Conservation (phyloP, 2,329 filamentous ascomycete species). For the Xylaria sp. region DNA sequence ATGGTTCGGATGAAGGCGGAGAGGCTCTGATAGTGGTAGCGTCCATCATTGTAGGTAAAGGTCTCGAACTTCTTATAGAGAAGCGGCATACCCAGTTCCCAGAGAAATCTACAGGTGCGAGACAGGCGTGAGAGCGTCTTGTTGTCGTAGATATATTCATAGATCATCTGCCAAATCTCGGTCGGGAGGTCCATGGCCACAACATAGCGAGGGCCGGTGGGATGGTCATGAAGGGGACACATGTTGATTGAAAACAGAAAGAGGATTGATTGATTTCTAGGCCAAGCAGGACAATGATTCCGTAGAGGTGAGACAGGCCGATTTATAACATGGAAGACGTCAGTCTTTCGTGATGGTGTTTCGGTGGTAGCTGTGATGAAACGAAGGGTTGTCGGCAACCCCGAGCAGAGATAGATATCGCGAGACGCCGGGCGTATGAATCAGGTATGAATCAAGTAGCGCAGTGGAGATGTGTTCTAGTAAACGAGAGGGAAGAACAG, state of each 20-base stretch:
- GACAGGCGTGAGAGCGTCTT: conserved; percentile 15
- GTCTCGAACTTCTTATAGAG: conserved; percentile 20
- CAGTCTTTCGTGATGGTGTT: background rate
- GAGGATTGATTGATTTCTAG: background rate
- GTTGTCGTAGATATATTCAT: conserved; percentile 18
- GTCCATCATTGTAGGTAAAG: conserved; percentile 10
- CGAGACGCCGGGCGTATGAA: too few species aligned
- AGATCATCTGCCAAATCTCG: conserved; percentile 22
- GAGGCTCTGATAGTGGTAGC: conserved; percentile 16
- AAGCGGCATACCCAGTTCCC: conserved; percentile 18
- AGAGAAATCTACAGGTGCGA: conserved; percentile 19
- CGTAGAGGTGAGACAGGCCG: background rate
- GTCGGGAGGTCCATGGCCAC: conserved; percentile 19
- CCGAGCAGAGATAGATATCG: too few species aligned
- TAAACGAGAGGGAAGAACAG: background rate
- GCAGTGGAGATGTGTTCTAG: background rate
- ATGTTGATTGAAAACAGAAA: background rate
- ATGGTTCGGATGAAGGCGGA: conserved; percentile 20
- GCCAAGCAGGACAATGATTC: background rate
- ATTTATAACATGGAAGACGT: background rate
- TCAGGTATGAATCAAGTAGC: too few species aligned
- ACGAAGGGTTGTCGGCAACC: background rate
- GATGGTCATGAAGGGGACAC: background rate
- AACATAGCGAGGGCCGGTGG: background rate
- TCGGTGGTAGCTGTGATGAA: background rate